Percentiles rank a stretch among this genome's conserved stretches.
Conservation (phyloP, 2,329 filamentous ascomycete species). For the Fusarium sp. region DNA sequence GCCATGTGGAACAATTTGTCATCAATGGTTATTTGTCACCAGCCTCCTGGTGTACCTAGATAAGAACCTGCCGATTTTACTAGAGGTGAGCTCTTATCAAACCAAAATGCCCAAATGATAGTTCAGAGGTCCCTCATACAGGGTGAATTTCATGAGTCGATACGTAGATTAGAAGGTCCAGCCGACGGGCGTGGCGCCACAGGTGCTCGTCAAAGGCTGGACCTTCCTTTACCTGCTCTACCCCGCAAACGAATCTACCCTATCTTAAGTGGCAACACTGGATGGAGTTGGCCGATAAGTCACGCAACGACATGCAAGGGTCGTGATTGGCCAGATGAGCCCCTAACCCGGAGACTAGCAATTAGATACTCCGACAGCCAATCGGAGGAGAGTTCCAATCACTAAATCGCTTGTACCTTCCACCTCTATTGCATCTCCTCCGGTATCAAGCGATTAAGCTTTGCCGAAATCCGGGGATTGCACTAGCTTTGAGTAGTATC, state of each 20-base stretch:
- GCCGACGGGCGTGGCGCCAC: too few relatives aligned
- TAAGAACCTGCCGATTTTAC: background rate
- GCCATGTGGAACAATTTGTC: too few relatives aligned
- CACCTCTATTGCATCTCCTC: background rate
- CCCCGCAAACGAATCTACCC: background rate
- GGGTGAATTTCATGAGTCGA: too few relatives aligned
- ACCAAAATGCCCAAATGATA: too few relatives aligned
- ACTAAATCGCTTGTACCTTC: slow-evolving; percentile 13
- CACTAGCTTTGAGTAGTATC: background rate
- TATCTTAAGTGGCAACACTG: background rate
- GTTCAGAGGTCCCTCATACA: too few relatives aligned
- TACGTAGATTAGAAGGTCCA: too few relatives aligned
- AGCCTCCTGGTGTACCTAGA: too few relatives aligned
- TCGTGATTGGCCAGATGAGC: background rate
- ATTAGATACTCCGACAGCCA: background rate
- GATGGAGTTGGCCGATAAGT: background rate
- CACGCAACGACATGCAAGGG: background rate
- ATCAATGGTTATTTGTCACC: too few relatives aligned
- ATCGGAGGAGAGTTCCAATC: rapidly evolving
- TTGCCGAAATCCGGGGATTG: slow-evolving; percentile 19
- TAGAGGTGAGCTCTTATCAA: background rate
- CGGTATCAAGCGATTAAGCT: slow-evolving; percentile 1
- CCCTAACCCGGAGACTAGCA: background rate
- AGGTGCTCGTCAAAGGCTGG: background rate
- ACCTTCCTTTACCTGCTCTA: slow-evolving; percentile 3